Evolutionary conservation across 306 rosid genomes (phyloP), one percentile per base, ranked within the genome.

Genomic region (Pterocarpus macrocarpus): DNA sequence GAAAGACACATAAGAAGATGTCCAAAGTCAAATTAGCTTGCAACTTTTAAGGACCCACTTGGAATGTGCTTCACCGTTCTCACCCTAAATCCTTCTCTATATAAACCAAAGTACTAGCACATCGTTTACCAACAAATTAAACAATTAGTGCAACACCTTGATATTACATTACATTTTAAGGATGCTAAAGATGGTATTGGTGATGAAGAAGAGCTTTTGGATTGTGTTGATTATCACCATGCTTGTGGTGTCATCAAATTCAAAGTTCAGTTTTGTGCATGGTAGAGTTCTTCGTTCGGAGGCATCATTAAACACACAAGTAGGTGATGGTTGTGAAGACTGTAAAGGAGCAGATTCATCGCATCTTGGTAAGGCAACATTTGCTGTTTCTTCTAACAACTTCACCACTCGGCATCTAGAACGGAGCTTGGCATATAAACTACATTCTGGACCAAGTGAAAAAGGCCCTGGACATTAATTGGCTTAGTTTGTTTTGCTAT

Each of bases 361-460:
- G 50, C 2, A 7, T 16, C 73, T 17, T 3, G 90, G 88, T 68
- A 80, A 87, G 86, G 64, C 81, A 2, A 76, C 65, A 6, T 85
- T 85, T 65, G 66, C 39, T 13, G 91, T 88, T 86, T 75, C 91
- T 87, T 81, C 92, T 1, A 74, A 85, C 50, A 88, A 82, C 84
- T 69, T 82, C 15, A 88, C 59, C 75, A 68, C 57, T 71, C 88
- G 55, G 69, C 73, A 68, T 78, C 85, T 80, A 10, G 62, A 71
- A 35, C 77, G 88, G 77, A 89, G 89, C 81, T 82, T 95, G 90
- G 71, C 75, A 0, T 86, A 73, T 64, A 79, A 71, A 69, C 77
- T 93, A 63, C 76, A 91, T 64, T 95, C 97, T 35, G 97, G 99
- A 30, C 97, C 97, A 0, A 95, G 97, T 84, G 86, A 84, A 75